Evolutionary conservation across 139 green algal species (phyloP), one percentile per base, ranked within the genome.

Genomic region (Klebsormidium nitens): DNA sequence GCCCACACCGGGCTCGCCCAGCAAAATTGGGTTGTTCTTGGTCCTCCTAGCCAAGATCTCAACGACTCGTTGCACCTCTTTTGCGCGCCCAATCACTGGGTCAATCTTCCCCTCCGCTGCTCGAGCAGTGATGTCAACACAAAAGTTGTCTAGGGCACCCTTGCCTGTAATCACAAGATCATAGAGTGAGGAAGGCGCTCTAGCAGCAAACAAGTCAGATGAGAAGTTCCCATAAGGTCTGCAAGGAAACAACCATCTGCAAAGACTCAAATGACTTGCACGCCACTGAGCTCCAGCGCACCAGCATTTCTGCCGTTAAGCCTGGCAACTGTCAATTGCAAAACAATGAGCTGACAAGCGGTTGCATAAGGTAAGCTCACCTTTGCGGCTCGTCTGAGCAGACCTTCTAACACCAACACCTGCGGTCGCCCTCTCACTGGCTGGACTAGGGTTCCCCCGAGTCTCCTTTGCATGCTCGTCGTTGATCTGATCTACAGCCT

Each of bases 1-100:
- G 19, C 82, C 82, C n/a, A 87, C 80, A 36, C 82, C 92, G n/a
- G 93, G 91, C 79, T 98, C 92, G 31, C 93, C 93, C 66, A 99
- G 82, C 65, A 99, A 84, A 60, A 99, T 90, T 47, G 94, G 92
- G 86, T 97, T 98, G 88, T 95, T 97, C 84, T 98, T 98, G 60
- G 86, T 95, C 67, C 87, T 80, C 5, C 89, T 76, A 14, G 85
- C 94, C 60, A 99, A 81, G 67, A 99, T 95, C 87, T 99, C 86
- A 23, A 88, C 87, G 5, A 95, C 82, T 36, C 93, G 86, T 59
- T 77, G 29, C 31, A 97, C 87, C 83, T 98, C 92, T 26, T 86
- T 84, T 39, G 89, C 82, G 19, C 93, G 80, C 1, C 93, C 93
- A 67, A 97, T 93, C 23, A 97, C 69, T 26, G 93, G 93, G 69